Percentiles rank a stretch among this genome's conserved stretches.
Conservation (phyloP, 495 filamentous ascomycete species). For the Saxophila tyrrhenica region DNA sequence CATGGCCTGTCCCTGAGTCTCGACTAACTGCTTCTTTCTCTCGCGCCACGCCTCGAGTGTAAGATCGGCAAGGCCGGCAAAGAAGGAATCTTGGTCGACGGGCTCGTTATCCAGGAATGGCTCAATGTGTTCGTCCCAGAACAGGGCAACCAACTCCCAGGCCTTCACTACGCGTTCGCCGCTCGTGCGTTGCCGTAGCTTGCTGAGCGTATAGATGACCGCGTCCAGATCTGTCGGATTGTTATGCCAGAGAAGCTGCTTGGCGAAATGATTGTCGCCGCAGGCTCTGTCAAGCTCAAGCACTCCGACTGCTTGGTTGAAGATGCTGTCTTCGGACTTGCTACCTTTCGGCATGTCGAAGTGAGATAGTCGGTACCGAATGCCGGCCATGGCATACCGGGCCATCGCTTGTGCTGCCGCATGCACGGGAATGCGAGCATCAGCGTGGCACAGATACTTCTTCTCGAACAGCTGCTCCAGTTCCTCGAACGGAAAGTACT, state of each 20-base stretch:
- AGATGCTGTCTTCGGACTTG: not conserved
- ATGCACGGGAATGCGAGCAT: not conserved
- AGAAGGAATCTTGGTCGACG: not conserved
- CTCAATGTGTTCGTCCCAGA: not conserved
- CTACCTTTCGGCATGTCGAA: not conserved
- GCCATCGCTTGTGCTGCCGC: not conserved
- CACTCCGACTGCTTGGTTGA: not conserved
- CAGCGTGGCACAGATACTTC: not conserved
- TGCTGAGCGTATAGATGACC: not conserved
- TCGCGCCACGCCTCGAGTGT: not conserved
- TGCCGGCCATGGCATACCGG: not conserved
- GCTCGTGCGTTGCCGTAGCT: not conserved
- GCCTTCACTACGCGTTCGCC: not conserved
- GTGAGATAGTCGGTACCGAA: not conserved
- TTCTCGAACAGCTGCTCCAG: not conserved
- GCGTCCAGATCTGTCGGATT: not conserved
- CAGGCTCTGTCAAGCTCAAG: not conserved
- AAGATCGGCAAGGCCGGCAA: not conserved
- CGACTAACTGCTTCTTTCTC: not conserved
- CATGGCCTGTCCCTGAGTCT: not conserved
- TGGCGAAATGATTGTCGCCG: not conserved
- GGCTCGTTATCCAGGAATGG: not conserved
- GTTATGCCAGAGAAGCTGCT: not conserved
- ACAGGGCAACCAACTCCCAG: not conserved
- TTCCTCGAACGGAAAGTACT: not conserved